Evolutionary conservation across 352 stramenopile species (phyloP).

Genomic region (Phytopythium aichiense): DNA sequence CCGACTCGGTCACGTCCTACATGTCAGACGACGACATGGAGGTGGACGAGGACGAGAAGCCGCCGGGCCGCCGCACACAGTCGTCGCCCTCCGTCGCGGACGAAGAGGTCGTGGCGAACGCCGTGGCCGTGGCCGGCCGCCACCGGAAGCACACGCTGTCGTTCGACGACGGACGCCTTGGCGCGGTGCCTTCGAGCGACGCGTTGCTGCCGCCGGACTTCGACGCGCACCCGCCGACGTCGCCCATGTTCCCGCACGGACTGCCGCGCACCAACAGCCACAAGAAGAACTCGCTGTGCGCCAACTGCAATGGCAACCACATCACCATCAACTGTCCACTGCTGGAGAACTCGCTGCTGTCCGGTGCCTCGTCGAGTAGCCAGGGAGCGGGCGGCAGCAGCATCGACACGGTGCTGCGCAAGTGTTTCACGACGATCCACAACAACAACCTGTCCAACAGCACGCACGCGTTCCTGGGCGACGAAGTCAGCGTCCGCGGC

Average conservation of each 20-base stretch:
- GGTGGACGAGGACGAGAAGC: slow-evolving; percentile 7
- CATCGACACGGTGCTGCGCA: slow-evolving; percentile 77
- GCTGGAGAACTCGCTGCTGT: slow-evolving; percentile 45
- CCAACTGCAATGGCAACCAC: slow-evolving; percentile 78
- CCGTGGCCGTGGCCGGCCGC: slow-evolving; percentile 30
- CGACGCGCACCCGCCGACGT: slow-evolving; percentile 9
- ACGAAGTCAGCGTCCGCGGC: slow-evolving; percentile 82
- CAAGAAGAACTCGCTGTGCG: slow-evolving; percentile 61
- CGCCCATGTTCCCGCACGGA: slow-evolving; percentile 29
- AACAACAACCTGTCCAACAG: slow-evolving; percentile 85
- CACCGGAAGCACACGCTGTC: slow-evolving; percentile 42
- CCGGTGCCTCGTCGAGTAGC: slow-evolving; percentile 8
- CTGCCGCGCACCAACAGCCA: slow-evolving; percentile 52
- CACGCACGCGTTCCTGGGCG: slow-evolving; percentile 77
- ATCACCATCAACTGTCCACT: slow-evolving; percentile 78
- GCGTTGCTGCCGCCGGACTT: slow-evolving; percentile 10
- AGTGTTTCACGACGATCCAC: slow-evolving; percentile 84
- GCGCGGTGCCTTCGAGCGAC: slow-evolving; percentile 13
- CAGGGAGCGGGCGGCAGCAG: slow-evolving; percentile 6
- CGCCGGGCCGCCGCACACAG: slow-evolving; percentile 3
- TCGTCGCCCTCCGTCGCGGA: slow-evolving; percentile 14
- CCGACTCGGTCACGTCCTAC: slow-evolving; percentile 33
- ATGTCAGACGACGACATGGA: slow-evolving; percentile 27
- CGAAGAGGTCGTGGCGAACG: slow-evolving; percentile 38
- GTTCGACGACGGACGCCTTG: slow-evolving; percentile 23